Evolutionary conservation across 441 rosid species (phyloP).

Genomic region (Corymbia calophylla): DNA sequence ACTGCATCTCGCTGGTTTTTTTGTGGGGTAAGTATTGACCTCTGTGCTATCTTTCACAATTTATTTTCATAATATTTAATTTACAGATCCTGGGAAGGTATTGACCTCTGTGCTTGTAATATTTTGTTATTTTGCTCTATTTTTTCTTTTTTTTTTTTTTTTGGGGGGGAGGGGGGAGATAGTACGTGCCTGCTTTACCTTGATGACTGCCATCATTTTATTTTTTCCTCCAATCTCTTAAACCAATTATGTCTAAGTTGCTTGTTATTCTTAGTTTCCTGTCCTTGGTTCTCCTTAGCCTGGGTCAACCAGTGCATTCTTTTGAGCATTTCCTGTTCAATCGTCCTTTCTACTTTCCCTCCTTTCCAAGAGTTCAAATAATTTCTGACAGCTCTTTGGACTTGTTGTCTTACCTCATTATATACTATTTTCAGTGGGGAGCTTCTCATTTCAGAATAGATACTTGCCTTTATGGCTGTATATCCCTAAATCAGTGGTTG

Average conservation of each 20-base stretch:
- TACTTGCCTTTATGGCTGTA: not conserved
- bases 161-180: not conserved
- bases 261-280: no score
- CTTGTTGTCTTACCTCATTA: not conserved
- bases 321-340: no score
- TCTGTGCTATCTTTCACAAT: not conserved
- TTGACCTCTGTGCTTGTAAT: not conserved
- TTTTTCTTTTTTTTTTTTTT: rapidly evolving
- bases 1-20: slow-evolving; percentile 49
- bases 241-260: no score
- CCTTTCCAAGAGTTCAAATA: no score
- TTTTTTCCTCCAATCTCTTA: not conserved
- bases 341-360: no score
- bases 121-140: not conserved
- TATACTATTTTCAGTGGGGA: not conserved
- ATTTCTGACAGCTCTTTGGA: no score
- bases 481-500: not conserved
- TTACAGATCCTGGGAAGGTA: not conserved
- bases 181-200: not conserved
- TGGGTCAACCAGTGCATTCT: no score
- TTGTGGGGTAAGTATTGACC: slow-evolving; percentile 39
- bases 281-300: no score
- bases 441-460: not conserved
- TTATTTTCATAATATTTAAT: not conserved
- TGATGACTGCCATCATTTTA: not conserved